Conservation (phyloP, 305 asterid species). For the Fraxinus nigra region DNA sequence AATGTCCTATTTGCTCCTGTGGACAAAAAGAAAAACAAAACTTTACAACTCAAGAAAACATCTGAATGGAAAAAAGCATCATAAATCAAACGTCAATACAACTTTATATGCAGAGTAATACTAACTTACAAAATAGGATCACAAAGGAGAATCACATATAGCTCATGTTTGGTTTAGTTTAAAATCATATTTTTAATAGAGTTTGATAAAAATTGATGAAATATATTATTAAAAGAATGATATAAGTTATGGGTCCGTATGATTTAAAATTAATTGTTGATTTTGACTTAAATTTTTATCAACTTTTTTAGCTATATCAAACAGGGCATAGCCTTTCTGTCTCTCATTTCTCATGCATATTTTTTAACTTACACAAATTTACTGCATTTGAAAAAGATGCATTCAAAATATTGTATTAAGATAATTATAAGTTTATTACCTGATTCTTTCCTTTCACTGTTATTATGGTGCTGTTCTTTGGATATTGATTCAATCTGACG, state of each 20-base stretch:
- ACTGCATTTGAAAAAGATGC: neutral
- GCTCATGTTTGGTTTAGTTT: neutral
- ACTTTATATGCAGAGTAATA: neutral
- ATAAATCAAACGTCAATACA: slow-evolving; percentile 17
- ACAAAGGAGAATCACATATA: neutral
- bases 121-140: neutral
- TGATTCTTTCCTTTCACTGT: slow-evolving; percentile 46
- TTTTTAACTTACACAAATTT: slow-evolving; percentile 13
- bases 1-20: slow-evolving; percentile 65
- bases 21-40: slow-evolving; percentile 24
- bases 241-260: neutral
- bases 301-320: neutral
- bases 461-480: slow-evolving; percentile 28
- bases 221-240: too few species aligned
- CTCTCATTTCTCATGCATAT: neutral
- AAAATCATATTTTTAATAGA: too few species aligned
- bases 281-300: too few species aligned
- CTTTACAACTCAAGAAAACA: slow-evolving; percentile 35
- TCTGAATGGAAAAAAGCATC: slow-evolving; percentile 19
- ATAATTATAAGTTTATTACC: slow-evolving; percentile 31
- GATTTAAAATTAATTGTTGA: too few species aligned
- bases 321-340: neutral
- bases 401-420: neutral
- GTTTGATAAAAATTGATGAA: neutral
- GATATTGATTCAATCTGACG: slow-evolving; percentile 59